Base-by-base conservation (phyloP, 805 yeast species). In the Zygosaccharomyces siamensis region DNA sequence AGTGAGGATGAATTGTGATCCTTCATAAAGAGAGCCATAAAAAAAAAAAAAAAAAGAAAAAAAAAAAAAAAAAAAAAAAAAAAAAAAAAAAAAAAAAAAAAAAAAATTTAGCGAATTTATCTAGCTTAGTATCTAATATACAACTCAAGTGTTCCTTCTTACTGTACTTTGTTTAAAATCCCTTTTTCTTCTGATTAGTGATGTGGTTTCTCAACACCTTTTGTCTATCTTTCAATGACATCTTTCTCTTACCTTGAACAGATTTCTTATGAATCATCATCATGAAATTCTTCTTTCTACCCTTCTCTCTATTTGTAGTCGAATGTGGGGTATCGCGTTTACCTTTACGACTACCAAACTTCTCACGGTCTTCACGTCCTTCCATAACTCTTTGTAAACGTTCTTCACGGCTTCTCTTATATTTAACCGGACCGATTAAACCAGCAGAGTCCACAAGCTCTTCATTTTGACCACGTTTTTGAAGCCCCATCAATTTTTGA, bases 241-340 rank as follows among this genome's bases (percentile, higher is more conserved):
- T 75, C 72, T 84, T 86, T 55, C 85, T 90, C 70, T 93, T 93
- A 54, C 98, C 98, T 69, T 87, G 95, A 35, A 93, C 98, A 44
- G 87, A 83, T 61, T 81, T 81, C 73, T 92, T 93, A 71, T 93
- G 99, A 59, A 93, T 87, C 92, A 87, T 87, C 99, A 93, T 93
- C 66, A 93, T 92, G 65, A 89, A 93, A 72, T 93, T 93, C 96
- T 93, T 93, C 89, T 89, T 89, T 69, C 98, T 80, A 21, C 89
- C 95, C 80, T 93, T 93, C 71, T 95, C 97, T 70, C 81, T 82
- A 69, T 93, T 93, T 2, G 99, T 93, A 8, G 98, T 90, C 26
- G 96, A 87, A 65, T 85, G 97, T 14, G 79, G 75, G 47, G 78
- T 77, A 21, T 81, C 84, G 52, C 80, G 80, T 69, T 83, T 84